Evolutionary conservation across 441 rosid species (phyloP), one percentile per base, ranked within the genome.

Genomic region (Hura crepitans): DNA sequence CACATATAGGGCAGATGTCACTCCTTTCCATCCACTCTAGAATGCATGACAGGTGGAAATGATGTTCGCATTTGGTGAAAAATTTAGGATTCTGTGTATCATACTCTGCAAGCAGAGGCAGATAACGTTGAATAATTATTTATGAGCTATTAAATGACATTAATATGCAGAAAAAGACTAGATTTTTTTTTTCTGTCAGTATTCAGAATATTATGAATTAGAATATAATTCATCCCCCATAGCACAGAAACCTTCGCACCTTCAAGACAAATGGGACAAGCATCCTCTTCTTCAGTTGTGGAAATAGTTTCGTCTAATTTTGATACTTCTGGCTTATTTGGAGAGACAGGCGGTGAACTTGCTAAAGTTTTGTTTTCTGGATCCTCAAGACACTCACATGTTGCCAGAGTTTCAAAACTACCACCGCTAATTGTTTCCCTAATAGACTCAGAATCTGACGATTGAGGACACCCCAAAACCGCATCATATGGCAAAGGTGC

Each of bases 11-110:
- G 75, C 99, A 94, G 39, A 89, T 84, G 51, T 92, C 99, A 69
- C 97, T 94, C 84, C 99, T 86, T 83, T 94, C 99, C 91, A 88
- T 81, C 99, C 99, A 94, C 81, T 94, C 99, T 51, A 94, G 87
- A 81, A 94, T 86, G 90, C 99, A 94, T 1, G 96, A 89, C 17
- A 94, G 86, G 79, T 94, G 99, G 84, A 90, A 94, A 82, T 92
- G 92, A 79, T 94, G 99, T 65, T 90, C 91, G 12, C 99, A 94
- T 76, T 90, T 85, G 30, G 97, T 84, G 55, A 77, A 17, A 72
- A 90, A 84, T 84, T 85, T 87, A 3, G 99, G 99, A 73, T 94
- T 94, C 72, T 86, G 90, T 1, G 53, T 56, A 72, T 89, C 97
- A 69, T 94, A 94, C 72, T 94, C 99, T 94, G 87, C 75, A 83